Evolutionary conservation across 352 stramenopile species (phyloP), one percentile per base, ranked within the genome.

Genomic region (Phytophthora pini): DNA sequence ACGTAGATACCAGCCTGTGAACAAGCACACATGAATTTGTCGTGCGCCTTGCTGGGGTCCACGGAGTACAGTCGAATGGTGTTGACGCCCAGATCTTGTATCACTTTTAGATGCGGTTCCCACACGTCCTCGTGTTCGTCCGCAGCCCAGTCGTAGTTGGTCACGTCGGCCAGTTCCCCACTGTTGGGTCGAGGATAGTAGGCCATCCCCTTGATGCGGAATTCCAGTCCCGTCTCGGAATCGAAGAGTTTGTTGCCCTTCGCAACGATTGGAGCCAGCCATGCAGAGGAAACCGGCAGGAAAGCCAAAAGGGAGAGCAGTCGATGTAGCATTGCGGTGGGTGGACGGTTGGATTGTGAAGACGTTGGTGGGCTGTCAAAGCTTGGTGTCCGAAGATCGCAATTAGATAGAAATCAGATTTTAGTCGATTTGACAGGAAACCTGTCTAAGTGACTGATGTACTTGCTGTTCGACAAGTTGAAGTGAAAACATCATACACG

Each of bases 221-320:
- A 89, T 59, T 96, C 84, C 8, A 78, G 44, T 11, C 80, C 79
- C 1, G 81, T 87, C 3, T 77, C 58, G 12, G 77, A 84, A 69
- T 94, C 72, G 69, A 95, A 97, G 62, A 96, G 84, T 64, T 94
- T 95, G 76, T 94, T 94, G 60, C 87, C 85, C 55, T 86, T 88
- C 31, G 61, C 38, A 4, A 88, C 56, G 62, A 90, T 79, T 4
- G 74, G 76, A 10, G 76, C 45, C 12, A 82, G n/a, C 80, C 76
- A 89, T n/a, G 74, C 78, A 1, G 40, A 27, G 1, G 49, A 27
- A n/a, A 29, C n/a, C 3, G 61, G 61, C 41, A 69, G 31, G 10
- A 36, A 40, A 15, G 46, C 46, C 54, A 65, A 1, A 27, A 51
- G 12, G 7, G 27, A 3, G 20, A 65, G 15, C 27, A 58, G n/a